These are phyloP conservation scores for Clitoria ternatea DNA, from an alignment of 306 rosid genomes.

Conservation along the genomic window DNA sequence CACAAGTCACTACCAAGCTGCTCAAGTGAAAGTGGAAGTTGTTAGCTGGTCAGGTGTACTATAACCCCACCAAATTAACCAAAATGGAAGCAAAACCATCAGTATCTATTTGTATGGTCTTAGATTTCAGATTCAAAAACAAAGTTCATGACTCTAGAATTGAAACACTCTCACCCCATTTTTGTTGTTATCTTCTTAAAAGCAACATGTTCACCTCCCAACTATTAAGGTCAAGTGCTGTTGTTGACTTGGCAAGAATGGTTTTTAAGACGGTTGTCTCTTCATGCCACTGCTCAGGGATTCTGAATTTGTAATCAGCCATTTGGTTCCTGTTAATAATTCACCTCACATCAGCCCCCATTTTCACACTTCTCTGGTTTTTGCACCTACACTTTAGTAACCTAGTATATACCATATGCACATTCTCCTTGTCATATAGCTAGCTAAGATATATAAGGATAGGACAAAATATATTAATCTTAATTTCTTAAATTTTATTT, in stretches of 20 bases:
- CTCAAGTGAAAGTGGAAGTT: constrained; percentile 42
- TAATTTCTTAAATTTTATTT: too few species aligned
- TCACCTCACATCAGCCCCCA: constrained; percentile 7
- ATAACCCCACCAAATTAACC: constrained; percentile 34
- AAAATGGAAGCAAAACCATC: constrained; percentile 36
- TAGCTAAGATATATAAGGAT: background rate
- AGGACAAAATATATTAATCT: background rate
- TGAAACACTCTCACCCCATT: constrained; percentile 18
- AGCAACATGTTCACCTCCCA: constrained; percentile 15
- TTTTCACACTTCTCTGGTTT: background rate
- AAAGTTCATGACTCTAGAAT: constrained; percentile 28
- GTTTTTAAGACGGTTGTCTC: background rate
- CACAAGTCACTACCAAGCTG: constrained; percentile 15
- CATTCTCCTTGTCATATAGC: background rate
- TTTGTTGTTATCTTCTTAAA: constrained; percentile 33
- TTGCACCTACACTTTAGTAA: background rate
- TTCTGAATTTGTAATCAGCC: constrained; percentile 13
- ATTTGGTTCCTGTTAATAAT: constrained; percentile 5
- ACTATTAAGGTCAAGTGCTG: constrained; percentile 39
- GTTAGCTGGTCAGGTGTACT: constrained; percentile 42
- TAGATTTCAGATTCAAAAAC: constrained; percentile 18
- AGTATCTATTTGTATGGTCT: constrained; percentile 32
- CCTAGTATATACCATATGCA: background rate
- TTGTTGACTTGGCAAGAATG: constrained; percentile 22
- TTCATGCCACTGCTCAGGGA: constrained; percentile 7